Evolutionary conservation across 2,329 filamentous ascomycete genomes (phyloP), one percentile per base, ranked within the genome.

Genomic region (Didymella keratinophila): DNA sequence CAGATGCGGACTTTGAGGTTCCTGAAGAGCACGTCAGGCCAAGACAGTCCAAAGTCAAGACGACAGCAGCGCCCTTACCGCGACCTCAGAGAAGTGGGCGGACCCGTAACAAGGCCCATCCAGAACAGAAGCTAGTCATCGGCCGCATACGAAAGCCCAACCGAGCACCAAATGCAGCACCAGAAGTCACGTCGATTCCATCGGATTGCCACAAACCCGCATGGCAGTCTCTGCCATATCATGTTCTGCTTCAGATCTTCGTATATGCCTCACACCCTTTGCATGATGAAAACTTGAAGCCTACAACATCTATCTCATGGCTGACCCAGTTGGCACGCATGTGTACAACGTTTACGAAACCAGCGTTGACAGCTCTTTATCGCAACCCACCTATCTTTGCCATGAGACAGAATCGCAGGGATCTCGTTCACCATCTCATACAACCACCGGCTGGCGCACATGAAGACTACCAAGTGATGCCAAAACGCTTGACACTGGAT

Each of bases 301-400:
- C 80, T 20, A 77, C 78, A 5, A 45, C 71, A 1, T 81, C 80
- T 12, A 80, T 83, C 16, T 67, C 82, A 66, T 92, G 89, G 89
- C 83, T 96, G 7, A 76, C 89, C 10, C 80, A 81, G n/a, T 79
- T 85, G 43, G 86, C 89, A 34, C 81, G 83, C 2, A 78, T 87
- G 16, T 93, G 66, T 68, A 84, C 81, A 49, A 75, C 82, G 2
- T 92, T 93, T 56, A 79, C 85, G 0, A 91, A 93, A 67, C 89
- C 92, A 5, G 90, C 90, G 1, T 76, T 95, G 49, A 87, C 87
- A 5, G 88, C 86, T 1, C 80, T 96, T 5, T 95, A 95, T 72
- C 81, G 84, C 45, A 86, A 82, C 5, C 91, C 91, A 9, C 87
- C 87, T 1, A 79, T 95, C 43, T 81, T 84, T 58, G 81, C 83